Conservation (phyloP, 2,329 filamentous ascomycete species). For the Xylariaceae sp. region DNA sequence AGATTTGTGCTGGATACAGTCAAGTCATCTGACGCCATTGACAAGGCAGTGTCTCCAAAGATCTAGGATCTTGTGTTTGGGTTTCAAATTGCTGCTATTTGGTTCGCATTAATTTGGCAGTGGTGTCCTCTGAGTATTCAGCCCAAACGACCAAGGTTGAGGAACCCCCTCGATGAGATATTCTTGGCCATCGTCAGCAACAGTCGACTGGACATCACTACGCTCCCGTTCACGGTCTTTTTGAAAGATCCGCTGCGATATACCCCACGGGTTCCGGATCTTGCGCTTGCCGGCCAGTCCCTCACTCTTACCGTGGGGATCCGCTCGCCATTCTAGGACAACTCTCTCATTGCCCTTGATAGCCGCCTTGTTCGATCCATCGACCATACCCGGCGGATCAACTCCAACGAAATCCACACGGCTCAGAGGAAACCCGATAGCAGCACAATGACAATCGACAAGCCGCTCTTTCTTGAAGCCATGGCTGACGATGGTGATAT, state of each 20-base stretch:
- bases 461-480: conserved; percentile 64
- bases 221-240: conserved; percentile 29
- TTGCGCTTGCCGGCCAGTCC: conserved; percentile 45
- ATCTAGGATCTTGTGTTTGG: conserved; percentile 17
- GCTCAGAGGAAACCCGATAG: conserved; percentile 51
- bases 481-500: conserved; percentile 63
- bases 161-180: conserved; percentile 35
- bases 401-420: conserved; percentile 56
- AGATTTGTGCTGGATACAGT: conserved; percentile 55
- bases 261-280: conserved; percentile 47
- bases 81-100: too few species aligned
- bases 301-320: conserved; percentile 48
- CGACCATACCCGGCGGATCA: conserved; percentile 52
- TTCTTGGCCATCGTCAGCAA: conserved; percentile 34
- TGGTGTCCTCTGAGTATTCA: too few species aligned
- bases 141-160: conserved; percentile 37
- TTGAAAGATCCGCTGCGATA: conserved; percentile 43
- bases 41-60: conserved; percentile 22
- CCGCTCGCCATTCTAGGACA: conserved; percentile 45
- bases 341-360: conserved; percentile 41
- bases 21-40: conserved; percentile 27
- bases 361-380: conserved; percentile 35
- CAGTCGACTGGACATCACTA: conserved; percentile 37
- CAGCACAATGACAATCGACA: conserved; percentile 59
- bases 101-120: too few species aligned